Base-by-base conservation (phyloP, 805 yeast species). In the Phaffomyces thermotolerans region DNA sequence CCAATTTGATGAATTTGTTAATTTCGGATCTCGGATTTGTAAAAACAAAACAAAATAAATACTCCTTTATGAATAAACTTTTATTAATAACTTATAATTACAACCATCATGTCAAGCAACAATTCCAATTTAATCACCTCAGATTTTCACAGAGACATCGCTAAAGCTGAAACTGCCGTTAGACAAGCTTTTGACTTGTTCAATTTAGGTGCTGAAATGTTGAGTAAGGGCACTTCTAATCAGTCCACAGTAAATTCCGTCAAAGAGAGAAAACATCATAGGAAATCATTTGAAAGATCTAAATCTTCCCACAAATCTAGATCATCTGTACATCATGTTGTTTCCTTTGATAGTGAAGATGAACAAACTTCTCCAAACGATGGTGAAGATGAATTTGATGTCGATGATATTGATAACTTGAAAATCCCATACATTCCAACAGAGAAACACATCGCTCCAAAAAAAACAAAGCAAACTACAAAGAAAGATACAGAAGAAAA, bases 131-230 rank as follows among this genome's bases (percentile, higher is more conserved):
- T 6, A 1, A 23, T 18, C 14, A 3, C 8, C 23, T 20, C 31
- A 14, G 34, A 30, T 40, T 23, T 27, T 45, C 29, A 42, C 35
- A 14, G 42, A 4, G 44, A 43, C 3, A 30, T 49, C 8, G 47
- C 45, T 8, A 48, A 44, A 24, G 55, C 56, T 7, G 56, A 54
- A 37, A 34, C 47, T 20, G 54, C 54, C 13, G 43, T 56, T 39
- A 52, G 54, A 33, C 55, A 53, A 43, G 60, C 58, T 6, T 54
- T 56, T 24, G 53, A 50, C 44, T 44, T 54, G 15, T 42, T 56
- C 43, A 55, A 54, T 36, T 36, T 56, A 29, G 57, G 60, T 1
- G 51, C 53, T 2, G 40, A 47, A 20, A 48, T 56, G 54, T n/a
- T 56, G 27, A 46, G 47, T 45, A 42, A 49, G 30, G 41, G 24